Percentiles rank a stretch among this genome's conserved stretches.
Evolutionary conservation across 2,329 filamentous ascomycete species (phyloP).

Genomic region (Alternaria arbusti): DNA sequence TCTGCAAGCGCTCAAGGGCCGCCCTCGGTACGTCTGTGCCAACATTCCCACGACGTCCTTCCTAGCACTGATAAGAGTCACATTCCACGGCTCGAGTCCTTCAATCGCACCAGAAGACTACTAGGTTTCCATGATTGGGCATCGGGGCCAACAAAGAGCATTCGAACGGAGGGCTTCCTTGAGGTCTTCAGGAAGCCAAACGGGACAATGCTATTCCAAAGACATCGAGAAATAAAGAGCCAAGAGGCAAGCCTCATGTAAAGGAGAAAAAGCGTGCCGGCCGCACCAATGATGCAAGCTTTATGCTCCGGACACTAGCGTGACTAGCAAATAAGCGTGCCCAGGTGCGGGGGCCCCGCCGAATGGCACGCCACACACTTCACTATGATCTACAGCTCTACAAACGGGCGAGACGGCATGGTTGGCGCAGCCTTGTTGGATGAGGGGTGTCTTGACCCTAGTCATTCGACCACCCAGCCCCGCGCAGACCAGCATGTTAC

Average conservation of each 20-base stretch:
- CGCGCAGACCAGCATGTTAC: slow-evolving; percentile 4
- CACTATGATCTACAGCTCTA: slow-evolving; percentile 4
- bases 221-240: background rate
- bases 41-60: background rate
- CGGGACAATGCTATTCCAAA: background rate
- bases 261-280: background rate
- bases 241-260: background rate
- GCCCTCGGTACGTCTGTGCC: background rate
- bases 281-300: background rate
- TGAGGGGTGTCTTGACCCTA: background rate
- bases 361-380: slow-evolving; percentile 3
- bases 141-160: background rate
- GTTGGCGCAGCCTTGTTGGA: background rate
- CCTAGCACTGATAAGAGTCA: background rate
- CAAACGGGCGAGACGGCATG: slow-evolving; percentile 1
- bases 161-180: background rate
- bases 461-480: slow-evolving; percentile 1
- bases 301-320: background rate
- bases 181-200: background rate
- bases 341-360: slow-evolving; percentile 14
- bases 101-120: background rate
- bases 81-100: background rate
- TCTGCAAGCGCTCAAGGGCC: background rate
- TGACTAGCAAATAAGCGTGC: background rate
- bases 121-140: background rate